These are phyloP conservation scores for Raphanus hybrid DNA, from an alignment of 441 rosid species.

Conservation along the genomic window DNA sequence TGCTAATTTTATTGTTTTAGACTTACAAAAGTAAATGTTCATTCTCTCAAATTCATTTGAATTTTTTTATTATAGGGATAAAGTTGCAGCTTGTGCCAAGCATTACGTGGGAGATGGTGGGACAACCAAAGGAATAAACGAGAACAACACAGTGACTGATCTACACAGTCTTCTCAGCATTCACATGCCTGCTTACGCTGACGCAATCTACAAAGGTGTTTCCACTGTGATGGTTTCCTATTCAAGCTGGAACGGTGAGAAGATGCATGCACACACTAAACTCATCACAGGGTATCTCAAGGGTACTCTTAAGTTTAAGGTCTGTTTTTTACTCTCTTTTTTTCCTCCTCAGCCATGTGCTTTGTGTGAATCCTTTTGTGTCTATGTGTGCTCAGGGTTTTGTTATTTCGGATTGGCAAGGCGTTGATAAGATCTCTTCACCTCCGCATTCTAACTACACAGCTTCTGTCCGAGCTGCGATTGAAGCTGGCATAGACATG, in stretches of 20 bases:
- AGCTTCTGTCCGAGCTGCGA: constrained; percentile 65
- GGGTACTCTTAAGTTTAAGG: constrained; percentile 65
- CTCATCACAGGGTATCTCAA: constrained; percentile 66
- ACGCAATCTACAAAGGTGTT: constrained; percentile 65
- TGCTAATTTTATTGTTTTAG: constrained; percentile 4
- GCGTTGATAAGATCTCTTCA: constrained; percentile 64
- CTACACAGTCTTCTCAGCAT: constrained; percentile 57
- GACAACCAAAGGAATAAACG: constrained; percentile 60
- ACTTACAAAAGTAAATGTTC: constrained; percentile 5
- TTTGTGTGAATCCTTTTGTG: constrained; percentile 6
- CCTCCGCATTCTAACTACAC: constrained; percentile 64
- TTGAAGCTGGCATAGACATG: constrained; percentile 81
- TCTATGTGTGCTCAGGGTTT: too few relatives aligned
- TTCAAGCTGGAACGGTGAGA: constrained; percentile 75
- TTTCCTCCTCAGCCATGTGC: neutral
- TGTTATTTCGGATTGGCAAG: constrained; percentile 74
- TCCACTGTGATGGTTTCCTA: constrained; percentile 75
- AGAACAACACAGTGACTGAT: constrained; percentile 62
- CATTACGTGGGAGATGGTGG: constrained; percentile 82
- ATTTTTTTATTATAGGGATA: constrained; percentile 46
- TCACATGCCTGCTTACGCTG: constrained; percentile 71
- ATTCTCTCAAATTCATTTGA: constrained; percentile 11
- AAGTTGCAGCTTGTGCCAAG: constrained; percentile 74
- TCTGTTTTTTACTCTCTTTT: constrained; percentile 11
- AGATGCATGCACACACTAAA: constrained; percentile 68